Percentiles rank a stretch among this genome's conserved stretches.
Conservation (phyloP, 1,284 basidiomycete genomes). For the Lignosus rhinocerotis region DNA sequence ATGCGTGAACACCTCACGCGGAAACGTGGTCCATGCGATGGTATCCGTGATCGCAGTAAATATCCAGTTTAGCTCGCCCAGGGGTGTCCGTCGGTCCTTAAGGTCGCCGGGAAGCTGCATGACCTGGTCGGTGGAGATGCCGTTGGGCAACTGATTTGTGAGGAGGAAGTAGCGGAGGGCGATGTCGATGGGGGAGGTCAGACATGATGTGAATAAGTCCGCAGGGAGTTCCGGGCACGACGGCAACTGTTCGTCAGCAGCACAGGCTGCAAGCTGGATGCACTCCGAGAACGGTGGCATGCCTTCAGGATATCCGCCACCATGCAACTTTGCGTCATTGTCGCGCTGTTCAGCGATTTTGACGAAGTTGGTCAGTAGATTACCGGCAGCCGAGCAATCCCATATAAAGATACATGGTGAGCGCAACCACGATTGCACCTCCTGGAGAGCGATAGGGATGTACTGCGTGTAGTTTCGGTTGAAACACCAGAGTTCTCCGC, state of each 20-base stretch:
- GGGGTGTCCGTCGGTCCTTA: constrained; percentile 92
- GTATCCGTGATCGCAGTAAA: constrained; percentile 99
- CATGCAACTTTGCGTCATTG: constrained; percentile 65
- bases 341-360: constrained; percentile 86
- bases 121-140: constrained; percentile 87
- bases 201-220: constrained; percentile 95
- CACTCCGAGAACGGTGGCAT: constrained; percentile 83
- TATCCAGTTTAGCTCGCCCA: constrained; percentile 99
- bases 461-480: constrained; percentile 98
- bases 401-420: constrained; percentile 98
- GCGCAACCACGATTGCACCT: constrained; percentile 89
- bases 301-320: constrained; percentile 62
- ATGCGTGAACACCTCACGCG: constrained; percentile 90
- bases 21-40: constrained; percentile 98
- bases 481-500: constrained; percentile 99
- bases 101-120: constrained; percentile 96
- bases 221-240: constrained; percentile 97
- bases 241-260: constrained; percentile 88
- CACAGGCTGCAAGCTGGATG: constrained; percentile 95
- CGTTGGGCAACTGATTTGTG: constrained; percentile 81
- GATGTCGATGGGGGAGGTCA: constrained; percentile 98
- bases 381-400: constrained; percentile 97
- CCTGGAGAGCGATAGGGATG: constrained; percentile 93
- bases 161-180: constrained; percentile 94
- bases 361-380: constrained; percentile 91